Percentiles rank a stretch among this genome's conserved stretches.
Evolutionary conservation across 1,284 basidiomycete species (phyloP).

Genomic region (Tetrapyrgos nigripes): DNA sequence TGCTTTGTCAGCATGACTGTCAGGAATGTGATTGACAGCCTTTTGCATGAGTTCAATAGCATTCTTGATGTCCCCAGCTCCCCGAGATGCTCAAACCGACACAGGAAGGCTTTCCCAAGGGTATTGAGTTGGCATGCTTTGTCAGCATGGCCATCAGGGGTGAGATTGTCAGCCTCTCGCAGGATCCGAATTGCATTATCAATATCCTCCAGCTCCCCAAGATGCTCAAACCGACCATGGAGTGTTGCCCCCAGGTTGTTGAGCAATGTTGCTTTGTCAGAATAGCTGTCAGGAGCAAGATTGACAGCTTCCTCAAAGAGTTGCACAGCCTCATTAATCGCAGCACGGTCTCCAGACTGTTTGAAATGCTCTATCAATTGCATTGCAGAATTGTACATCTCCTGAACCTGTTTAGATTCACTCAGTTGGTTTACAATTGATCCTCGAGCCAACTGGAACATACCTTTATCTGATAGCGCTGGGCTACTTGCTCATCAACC

Average conservation of each 20-base stretch:
- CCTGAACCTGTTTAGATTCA: too few species aligned
- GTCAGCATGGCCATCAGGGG: neutral
- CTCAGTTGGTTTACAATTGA: too few species aligned
- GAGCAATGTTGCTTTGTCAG: neutral
- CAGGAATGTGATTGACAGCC: slow-evolving; percentile 2
- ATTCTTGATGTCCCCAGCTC: neutral
- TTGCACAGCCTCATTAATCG: too few species aligned
- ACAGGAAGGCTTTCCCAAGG: neutral
- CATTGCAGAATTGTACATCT: too few species aligned
- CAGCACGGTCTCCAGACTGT: too few species aligned
- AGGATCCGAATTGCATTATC: slow-evolving; percentile 1
- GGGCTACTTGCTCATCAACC: too few species aligned
- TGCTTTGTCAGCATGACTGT: neutral
- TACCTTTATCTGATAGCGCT: too few species aligned
- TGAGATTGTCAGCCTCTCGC: neutral
- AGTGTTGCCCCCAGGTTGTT: neutral
- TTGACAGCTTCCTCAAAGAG: too few species aligned
- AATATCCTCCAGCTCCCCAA: neutral
- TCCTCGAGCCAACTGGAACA: too few species aligned
- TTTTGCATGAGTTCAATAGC: neutral
- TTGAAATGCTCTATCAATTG: too few species aligned
- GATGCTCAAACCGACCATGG: neutral
- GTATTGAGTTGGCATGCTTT: neutral
- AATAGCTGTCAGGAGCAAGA: neutral
- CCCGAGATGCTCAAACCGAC: neutral